Evolutionary conservation across 495 filamentous ascomycete genomes (phyloP), one percentile per base, ranked within the genome.

Genomic region (Aspergillus haitiensis): DNA sequence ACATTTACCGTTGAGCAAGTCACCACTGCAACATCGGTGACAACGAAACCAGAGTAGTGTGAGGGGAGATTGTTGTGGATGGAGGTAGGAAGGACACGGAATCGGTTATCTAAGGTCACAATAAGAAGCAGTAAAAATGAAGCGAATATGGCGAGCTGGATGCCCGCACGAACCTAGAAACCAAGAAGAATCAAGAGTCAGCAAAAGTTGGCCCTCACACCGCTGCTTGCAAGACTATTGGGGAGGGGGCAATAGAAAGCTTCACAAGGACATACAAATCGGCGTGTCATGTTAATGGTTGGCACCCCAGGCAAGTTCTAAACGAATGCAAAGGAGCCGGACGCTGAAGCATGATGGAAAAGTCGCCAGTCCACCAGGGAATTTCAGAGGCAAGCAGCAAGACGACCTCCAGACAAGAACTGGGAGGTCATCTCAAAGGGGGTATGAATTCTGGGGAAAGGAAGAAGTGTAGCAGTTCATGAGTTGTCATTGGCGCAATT

Each of bases 11-110:
- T 75, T 5, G 86, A 89, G 74, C 95, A 98, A 48, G 81, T 86
- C 7, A 81, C 83, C 58, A 97, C 79, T n/a, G 86, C 90, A 63
- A 98, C 84, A 78, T 98, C 94, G 64, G 91, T 96, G 69, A 98
- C 85, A 67, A 94, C 84, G 44, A 84, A 81, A 55, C 90, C 91
- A 46, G 87, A 77, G 63, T 93, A 89, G 72, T 96, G 91, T 57
- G 85, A 82, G 7, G 91, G 91, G 55, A 96, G 83, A 68, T 89
- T 86, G 70, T 86, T 85, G 77, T 96, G 91, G 55, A 96, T 84
- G 55, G 86, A 82, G 63, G 84, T 80, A n/a, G 91, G 91, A 13
- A 96, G 84, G 63, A 95, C 88, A 58, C 88, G 84, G 74, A 88
- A 92, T 70, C 84, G 84, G 65, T 85, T 87, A 75, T 96, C 91